A percentile compares a stretch with the other conserved stretches of the same genome.
Conservation (phyloP, 78 protist genomes). For the Monocercomonoides exilis region DNA sequence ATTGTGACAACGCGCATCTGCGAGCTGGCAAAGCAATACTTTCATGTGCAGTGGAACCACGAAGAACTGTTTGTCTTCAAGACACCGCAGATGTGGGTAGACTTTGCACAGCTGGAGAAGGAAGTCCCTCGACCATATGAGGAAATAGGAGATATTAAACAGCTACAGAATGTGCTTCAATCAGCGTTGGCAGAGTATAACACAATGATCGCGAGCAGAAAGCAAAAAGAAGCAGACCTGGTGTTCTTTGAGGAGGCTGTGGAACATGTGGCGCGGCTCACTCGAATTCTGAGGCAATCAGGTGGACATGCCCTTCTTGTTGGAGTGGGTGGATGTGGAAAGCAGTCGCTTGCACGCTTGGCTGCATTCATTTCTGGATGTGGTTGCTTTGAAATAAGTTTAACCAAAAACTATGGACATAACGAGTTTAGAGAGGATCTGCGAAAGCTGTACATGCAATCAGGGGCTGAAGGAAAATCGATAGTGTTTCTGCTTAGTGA, state of each 20-base stretch:
- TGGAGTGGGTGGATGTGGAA: no score
- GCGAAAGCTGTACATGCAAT: conserved; percentile 23
- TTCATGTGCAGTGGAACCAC: no score
- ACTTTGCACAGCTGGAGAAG: no score
- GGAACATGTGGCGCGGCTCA: conserved; percentile 37
- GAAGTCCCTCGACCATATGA: background rate
- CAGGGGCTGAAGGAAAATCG: conserved; percentile 42
- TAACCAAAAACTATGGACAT: conserved; percentile 37
- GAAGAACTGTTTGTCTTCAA: no score
- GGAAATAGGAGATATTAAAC: background rate
- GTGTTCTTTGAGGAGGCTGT: conserved; percentile 62
- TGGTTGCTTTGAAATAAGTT: conserved; percentile 32
- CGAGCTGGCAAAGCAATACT: no score
- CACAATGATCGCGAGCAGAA: background rate
- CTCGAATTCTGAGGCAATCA: conserved; percentile 45
- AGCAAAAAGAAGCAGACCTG: conserved; percentile 28
- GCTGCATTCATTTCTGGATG: conserved; percentile 36
- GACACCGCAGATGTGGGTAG: no score
- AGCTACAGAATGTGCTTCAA: no score
- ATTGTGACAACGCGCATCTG: background rate
- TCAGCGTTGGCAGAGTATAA: background rate
- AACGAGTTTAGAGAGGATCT: conserved; percentile 56
- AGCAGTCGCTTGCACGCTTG: conserved; percentile 35
- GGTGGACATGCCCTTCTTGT: conserved; percentile 61
- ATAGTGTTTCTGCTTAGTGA: conserved; percentile 48